phyloP scores from a whole-genome alignment of 2,329 filamentous ascomycete genomes.

The Elsinoe australis region DNA sequence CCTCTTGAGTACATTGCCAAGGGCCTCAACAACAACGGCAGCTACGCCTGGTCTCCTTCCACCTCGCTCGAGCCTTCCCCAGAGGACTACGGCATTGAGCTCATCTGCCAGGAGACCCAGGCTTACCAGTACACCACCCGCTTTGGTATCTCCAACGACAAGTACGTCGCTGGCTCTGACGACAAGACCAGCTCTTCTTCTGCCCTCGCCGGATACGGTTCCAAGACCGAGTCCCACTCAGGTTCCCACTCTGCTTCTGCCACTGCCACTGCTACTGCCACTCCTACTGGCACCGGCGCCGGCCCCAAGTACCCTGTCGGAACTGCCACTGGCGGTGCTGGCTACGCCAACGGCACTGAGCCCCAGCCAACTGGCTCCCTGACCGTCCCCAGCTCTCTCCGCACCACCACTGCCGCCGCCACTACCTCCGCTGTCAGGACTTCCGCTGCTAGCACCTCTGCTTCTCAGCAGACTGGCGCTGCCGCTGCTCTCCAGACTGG shows the following conservation, averaged over 20 bases:
- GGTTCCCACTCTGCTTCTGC: constrained; percentile 20
- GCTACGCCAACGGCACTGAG: constrained; percentile 23
- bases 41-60: constrained; percentile 48
- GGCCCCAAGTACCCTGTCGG: constrained; percentile 25
- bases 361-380: constrained; percentile 28
- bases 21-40: constrained; percentile 34
- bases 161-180: constrained; percentile 26
- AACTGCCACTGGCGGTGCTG: constrained; percentile 17
- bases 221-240: no score
- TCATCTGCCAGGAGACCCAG: constrained; percentile 53
- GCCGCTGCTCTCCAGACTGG: constrained; percentile 28
- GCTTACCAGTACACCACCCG: constrained; percentile 56
- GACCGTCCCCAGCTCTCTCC: constrained; percentile 29
- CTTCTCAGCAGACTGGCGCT: no score
- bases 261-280: constrained; percentile 18
- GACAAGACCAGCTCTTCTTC: constrained; percentile 22
- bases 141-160: constrained; percentile 50
- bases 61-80: constrained; percentile 36
- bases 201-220: no score
- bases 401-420: constrained; percentile 23
- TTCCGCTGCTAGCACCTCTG: constrained; percentile 21
- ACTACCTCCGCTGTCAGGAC: constrained; percentile 25
- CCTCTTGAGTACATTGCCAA: constrained; percentile 47
- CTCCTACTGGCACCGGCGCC: constrained; percentile 23
- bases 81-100: constrained; percentile 52